Conservation (phyloP, 106 monocot species). For the Allium fistulosum region DNA sequence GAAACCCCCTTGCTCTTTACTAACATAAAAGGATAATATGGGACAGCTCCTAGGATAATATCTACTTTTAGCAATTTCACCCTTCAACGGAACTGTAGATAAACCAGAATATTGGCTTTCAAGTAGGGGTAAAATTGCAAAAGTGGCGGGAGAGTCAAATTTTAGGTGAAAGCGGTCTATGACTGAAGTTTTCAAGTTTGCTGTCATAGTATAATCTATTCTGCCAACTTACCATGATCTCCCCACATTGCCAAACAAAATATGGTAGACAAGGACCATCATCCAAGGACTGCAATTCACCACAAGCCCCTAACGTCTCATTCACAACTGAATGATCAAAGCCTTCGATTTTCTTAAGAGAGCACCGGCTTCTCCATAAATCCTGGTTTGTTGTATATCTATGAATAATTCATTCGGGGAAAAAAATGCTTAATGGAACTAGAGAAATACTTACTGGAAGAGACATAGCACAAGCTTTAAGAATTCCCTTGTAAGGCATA, state of each 20-base stretch:
- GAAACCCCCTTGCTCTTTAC: too few relatives aligned
- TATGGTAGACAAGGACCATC: slow-evolving; percentile 72
- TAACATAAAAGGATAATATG: too few relatives aligned
- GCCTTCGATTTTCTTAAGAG: slow-evolving; percentile 64
- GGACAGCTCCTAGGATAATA: too few relatives aligned
- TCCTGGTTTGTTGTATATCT: neutral
- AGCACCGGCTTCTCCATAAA: slow-evolving; percentile 74
- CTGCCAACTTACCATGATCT: neutral
- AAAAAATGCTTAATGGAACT: neutral
- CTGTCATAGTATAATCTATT: too few relatives aligned
- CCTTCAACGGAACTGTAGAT: too few relatives aligned
- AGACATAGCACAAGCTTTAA: slow-evolving; percentile 79
- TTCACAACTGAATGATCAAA: slow-evolving; percentile 83
- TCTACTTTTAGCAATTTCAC: too few relatives aligned
- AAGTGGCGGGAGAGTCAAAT: too few relatives aligned
- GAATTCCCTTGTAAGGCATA: slow-evolving; percentile 79
- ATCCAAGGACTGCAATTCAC: slow-evolving; percentile 29
- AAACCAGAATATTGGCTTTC: too few relatives aligned
- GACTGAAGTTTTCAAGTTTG: too few relatives aligned
- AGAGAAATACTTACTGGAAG: slow-evolving; percentile 66
- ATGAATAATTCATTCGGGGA: too few relatives aligned
- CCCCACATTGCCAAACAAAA: slow-evolving; percentile 92
- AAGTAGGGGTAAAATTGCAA: too few relatives aligned
- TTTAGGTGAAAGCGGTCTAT: too few relatives aligned
- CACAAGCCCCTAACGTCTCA: slow-evolving; percentile 82